Conservation (phyloP, 2,329 filamentous ascomycete species). For the Coniochaeta sp. region DNA sequence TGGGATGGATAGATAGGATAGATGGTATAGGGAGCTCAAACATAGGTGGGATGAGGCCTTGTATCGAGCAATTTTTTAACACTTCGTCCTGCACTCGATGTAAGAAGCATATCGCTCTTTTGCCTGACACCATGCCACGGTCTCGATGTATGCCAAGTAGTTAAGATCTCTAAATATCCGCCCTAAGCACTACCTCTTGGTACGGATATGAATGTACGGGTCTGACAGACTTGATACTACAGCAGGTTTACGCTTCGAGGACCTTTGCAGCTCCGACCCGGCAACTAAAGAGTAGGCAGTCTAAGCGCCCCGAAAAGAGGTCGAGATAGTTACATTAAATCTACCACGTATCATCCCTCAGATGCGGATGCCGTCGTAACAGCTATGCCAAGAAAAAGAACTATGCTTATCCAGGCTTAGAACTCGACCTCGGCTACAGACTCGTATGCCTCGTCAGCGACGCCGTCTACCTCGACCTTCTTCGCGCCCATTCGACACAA, state of each 20-base stretch:
- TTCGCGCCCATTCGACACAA: constrained; percentile 87
- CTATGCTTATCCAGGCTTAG: constrained; percentile 8
- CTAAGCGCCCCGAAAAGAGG: neutral
- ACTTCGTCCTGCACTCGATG: neutral
- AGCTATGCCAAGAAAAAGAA: too few species aligned
- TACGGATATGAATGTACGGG: neutral
- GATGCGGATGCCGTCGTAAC: too few species aligned
- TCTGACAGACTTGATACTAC: neutral
- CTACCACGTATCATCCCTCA: too few species aligned
- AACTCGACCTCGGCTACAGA: constrained; percentile 41
- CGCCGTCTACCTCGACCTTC: constrained; percentile 43
- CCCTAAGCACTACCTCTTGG: neutral
- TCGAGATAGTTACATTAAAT: neutral
- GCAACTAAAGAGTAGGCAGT: too few species aligned
- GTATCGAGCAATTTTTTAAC: neutral
- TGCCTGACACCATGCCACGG: too few species aligned
- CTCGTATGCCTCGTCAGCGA: constrained; percentile 46
- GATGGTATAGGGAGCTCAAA: neutral
- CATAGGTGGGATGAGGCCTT: neutral
- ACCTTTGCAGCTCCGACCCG: neutral
- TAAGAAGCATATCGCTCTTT: neutral
- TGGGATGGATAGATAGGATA: neutral
- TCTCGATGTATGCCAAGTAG: neutral
- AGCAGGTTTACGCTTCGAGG: neutral
- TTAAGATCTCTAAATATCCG: neutral